phyloP scores from a whole-genome alignment of 208 protist species.

The Sergeia podlipaevii region DNA sequence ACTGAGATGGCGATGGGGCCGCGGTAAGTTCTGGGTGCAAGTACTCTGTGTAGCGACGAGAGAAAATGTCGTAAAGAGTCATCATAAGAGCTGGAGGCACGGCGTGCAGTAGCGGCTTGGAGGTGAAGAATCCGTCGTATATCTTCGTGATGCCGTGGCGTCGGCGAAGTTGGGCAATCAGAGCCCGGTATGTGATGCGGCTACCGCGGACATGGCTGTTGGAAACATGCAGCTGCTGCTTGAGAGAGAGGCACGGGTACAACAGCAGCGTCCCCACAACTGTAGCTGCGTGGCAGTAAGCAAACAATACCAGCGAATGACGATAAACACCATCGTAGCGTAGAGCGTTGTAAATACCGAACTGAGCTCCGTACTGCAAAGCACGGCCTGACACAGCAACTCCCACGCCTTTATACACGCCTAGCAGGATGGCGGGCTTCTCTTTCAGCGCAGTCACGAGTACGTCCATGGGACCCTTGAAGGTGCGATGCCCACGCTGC shows the following conservation, averaged over 20 bases:
- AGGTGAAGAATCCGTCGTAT: constrained; percentile 80
- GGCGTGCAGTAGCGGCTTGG: constrained; percentile 60
- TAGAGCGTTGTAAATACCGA: constrained; percentile 75
- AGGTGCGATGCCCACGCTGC: constrained; percentile 23
- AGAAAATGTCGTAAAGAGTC: constrained; percentile 51
- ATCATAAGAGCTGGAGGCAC: constrained; percentile 66
- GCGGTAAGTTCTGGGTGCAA: constrained; percentile 44
- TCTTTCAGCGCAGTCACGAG: constrained; percentile 52
- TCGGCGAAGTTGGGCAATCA: constrained; percentile 50
- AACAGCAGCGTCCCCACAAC: constrained; percentile 42
- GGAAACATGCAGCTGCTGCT: constrained; percentile 51
- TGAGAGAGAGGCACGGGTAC: constrained; percentile 68
- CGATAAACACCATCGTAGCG: constrained; percentile 74
- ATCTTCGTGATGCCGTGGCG: constrained; percentile 74
- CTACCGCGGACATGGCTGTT: constrained; percentile 28
- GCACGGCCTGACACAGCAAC: constrained; percentile 23
- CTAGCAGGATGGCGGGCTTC: constrained; percentile 40
- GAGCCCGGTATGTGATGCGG: constrained; percentile 46
- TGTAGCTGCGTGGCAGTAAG: constrained; percentile 65
- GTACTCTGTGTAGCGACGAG: constrained; percentile 61
- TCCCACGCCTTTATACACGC: constrained; percentile 53
- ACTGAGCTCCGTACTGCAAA: constrained; percentile 49
- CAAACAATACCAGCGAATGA: constrained; percentile 47
- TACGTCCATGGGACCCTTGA: constrained; percentile 56
- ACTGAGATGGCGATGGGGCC: constrained; percentile 33